Evolutionary conservation across 169 alveolate genomes (phyloP).

Genomic region (Plasmodium gonderi): DNA sequence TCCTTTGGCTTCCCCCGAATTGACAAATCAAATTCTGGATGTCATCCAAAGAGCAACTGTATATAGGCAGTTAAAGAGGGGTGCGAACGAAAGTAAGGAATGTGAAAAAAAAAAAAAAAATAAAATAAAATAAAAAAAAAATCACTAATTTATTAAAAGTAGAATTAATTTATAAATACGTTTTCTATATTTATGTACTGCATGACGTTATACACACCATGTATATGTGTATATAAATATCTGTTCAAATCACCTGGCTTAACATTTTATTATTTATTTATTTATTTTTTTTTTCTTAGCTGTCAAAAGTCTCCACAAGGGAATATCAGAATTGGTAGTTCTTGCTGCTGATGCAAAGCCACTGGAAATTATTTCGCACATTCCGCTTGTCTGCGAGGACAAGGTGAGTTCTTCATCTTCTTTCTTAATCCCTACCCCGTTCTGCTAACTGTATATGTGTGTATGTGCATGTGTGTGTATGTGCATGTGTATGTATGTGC

Average conservation of each 20-base stretch:
- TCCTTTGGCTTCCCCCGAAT: conserved; percentile 92
- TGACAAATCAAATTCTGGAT: conserved; percentile 89
- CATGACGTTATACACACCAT: background rate
- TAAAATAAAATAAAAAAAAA: background rate
- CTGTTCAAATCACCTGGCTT: conserved; percentile 46
- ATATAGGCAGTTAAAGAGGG: conserved; percentile 95
- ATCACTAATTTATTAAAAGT: background rate
- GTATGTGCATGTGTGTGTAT: background rate
- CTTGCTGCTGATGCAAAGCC: conserved; percentile 99
- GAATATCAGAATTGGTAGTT: conserved; percentile 97
- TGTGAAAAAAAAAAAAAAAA: background rate
- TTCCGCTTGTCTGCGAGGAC: conserved; percentile 98
- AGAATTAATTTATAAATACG: too few relatives aligned
- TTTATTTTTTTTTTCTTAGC: conserved; percentile 87
- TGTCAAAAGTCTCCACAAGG: conserved; percentile 97
- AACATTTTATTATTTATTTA: conserved; percentile 8
- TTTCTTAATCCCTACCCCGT: too few relatives aligned
- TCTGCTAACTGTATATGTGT: background rate
- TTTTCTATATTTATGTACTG: too few relatives aligned
- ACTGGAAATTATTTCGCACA: conserved; percentile 97
- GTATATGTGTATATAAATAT: conserved; percentile 12
- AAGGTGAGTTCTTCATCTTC: conserved; percentile 90
- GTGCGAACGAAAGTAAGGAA: conserved; percentile 92
- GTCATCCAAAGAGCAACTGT: conserved; percentile 94
- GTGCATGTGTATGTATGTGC: too few relatives aligned